Evolutionary conservation across 495 filamentous ascomycete species (phyloP).

Genomic region (Clohesyomyces aquaticus): DNA sequence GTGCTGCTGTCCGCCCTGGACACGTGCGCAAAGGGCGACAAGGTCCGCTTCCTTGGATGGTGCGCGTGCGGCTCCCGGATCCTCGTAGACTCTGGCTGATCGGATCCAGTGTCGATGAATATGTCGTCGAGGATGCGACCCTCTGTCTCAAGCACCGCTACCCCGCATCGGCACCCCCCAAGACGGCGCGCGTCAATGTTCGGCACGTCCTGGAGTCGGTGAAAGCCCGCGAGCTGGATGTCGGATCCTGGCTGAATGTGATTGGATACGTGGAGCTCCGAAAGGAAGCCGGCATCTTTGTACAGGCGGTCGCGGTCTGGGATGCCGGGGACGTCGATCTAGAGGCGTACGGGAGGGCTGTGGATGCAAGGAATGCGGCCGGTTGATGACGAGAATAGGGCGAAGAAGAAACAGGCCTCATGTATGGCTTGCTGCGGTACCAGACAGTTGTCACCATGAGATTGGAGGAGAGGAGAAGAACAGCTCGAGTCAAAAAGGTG

Average conservation of each 20-base stretch:
- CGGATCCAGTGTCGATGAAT: constrained; percentile 65
- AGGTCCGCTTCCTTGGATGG: constrained; percentile 93
- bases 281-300: constrained; percentile 38
- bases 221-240: constrained; percentile 60
- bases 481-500: too few species aligned
- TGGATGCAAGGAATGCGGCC: constrained; percentile 16
- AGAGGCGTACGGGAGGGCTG: constrained; percentile 62
- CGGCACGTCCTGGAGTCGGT: constrained; percentile 68
- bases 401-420: neutral
- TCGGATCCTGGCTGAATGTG: constrained; percentile 90
- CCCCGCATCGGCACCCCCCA: constrained; percentile 50
- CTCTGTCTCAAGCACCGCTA: constrained; percentile 70
- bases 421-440: too few species aligned
- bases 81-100: constrained; percentile 48
- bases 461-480: too few species aligned
- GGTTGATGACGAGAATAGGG: neutral
- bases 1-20: constrained; percentile 69
- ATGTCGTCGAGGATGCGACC: constrained; percentile 61
- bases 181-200: constrained; percentile 67
- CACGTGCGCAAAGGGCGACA: constrained; percentile 60
- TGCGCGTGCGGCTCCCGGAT: constrained; percentile 51
- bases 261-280: constrained; percentile 70
- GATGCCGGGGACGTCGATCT: constrained; percentile 65
- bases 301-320: constrained; percentile 73
- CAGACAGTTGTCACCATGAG: too few species aligned